Base-by-base conservation (phyloP, 2,329 filamentous ascomycete genomes). In the Colletotrichum salicis region DNA sequence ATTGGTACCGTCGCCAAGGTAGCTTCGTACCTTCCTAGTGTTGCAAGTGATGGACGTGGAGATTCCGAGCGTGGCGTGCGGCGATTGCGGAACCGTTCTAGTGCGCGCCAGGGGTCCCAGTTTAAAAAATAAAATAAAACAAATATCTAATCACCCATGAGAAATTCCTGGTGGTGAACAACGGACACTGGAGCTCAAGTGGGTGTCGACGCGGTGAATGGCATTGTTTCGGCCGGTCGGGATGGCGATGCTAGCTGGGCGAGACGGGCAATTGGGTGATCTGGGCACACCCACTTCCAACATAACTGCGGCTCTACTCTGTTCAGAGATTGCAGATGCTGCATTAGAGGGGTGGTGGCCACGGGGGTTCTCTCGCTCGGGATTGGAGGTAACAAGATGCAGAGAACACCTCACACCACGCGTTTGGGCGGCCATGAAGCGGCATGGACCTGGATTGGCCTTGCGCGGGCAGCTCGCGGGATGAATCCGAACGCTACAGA, bases 181-280 rank as follows among this genome's bases (percentile, higher is more conserved):
- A 7, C 33, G 33, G 51, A 12, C 57, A 59, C n/a, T 51, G 66
- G 61, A 66, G 61, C 66, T 65, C 51, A 12, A 58, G 67, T 67
- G 51, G 67, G 55, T 70, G 66, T 48, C 31, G 67, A 51, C 70
- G 41, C 41, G 62, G 60, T 58, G 62, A 71, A 67, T 67, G 56
- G 67, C 51, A 70, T 71, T 65, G 61, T 70, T 72, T 71, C 58
- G 64, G 57, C 64, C 67, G 35, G 61, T 66, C 70, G 56, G 56
- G 67, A 72, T 70, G 60, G 54, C 54, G 33, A 60, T 54, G 55
- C 33, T 27, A 33, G 13, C n/a, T n/a, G n/a, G 57, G 66, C 54
- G 61, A 60, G 55, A 69, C 65, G 70, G 55, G 62, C 58, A 48
- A 48, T 48, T 67, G 62, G 11, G 56, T 51, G 52, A 71, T 66